Evolutionary conservation across 169 alveolate genomes (phyloP), one percentile per base, ranked within the genome.

Genomic region (Eimeria sp.): DNA sequence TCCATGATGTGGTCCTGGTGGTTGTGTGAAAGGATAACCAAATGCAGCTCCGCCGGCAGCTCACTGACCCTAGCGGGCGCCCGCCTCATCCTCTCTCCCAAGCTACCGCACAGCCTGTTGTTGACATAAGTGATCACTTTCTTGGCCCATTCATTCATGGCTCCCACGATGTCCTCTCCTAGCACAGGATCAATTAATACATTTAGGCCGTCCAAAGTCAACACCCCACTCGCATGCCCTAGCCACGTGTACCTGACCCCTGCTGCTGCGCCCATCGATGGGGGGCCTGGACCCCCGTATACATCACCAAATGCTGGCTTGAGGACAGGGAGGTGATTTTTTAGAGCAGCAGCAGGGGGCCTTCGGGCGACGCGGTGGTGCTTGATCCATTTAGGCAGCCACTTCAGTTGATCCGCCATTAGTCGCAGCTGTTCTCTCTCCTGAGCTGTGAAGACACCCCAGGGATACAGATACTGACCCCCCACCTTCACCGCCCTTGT

Each of bases 1-100:
- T 90, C 95, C 95, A 90, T 90, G 33, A 90, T 90, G 49, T 90
- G 95, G 71, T 90, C 95, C 25, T 74, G 95, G 78, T 90, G 95
- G 40, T 90, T 90, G 64, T 90, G 95, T 6, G 89, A 72, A n/a
- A 90, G 27, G 54, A 90, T 30, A 30, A 90, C 83, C 30, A 90
- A 33, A 68, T 90, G 89, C 49, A 90, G 52, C 6, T 60, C 82
- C 13, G 80, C 3, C 6, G 95, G 95, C 40, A 90, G 40, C 33
- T 43, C 83, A 14, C 71, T 66, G 62, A 72, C 40, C 56, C 72
- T 16, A 23, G 62, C 37, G 0, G 95, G 95, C 9, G 95, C 78
- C 4, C 23, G 16, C 18, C 95, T 76, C 30, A 56, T 66, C 27
- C 95, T 72, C n/a, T 77, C 95, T 30, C 95, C 95, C n/a, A 90